Conservation (phyloP, 2,329 filamentous ascomycete species). For the Xylaria multiplex region DNA sequence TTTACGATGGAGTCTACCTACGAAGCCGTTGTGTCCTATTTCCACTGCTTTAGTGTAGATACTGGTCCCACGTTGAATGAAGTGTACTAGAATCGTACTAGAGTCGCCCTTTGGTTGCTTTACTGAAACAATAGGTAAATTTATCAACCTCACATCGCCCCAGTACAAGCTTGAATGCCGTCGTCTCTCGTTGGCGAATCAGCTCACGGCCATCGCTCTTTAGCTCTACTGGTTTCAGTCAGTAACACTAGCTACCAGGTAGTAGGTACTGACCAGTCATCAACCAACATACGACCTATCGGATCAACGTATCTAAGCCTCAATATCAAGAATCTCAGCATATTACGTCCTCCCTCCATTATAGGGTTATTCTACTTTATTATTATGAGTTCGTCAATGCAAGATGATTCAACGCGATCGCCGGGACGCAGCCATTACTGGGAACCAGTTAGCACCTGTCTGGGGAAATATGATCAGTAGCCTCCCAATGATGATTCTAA, state of each 20-base stretch:
- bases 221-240: neutral
- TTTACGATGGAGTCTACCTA: no score
- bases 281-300: conserved; percentile 2
- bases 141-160: no score
- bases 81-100: neutral
- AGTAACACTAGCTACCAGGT: neutral
- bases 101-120: neutral
- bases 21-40: no score
- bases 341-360: neutral
- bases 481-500: neutral
- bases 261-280: neutral
- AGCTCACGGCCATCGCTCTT: neutral
- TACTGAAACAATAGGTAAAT: neutral
- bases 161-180: neutral
- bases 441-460: neutral
- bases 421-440: neutral
- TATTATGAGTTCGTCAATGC: neutral
- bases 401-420: neutral
- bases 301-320: neutral
- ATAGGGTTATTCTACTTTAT: no score
- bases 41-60: no score
- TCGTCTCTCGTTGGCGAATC: neutral
- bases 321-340: neutral
- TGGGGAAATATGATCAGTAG: neutral
- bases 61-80: neutral